Conservation (phyloP, 371 early-diverging fungal species). For the Mortierella sp. region DNA sequence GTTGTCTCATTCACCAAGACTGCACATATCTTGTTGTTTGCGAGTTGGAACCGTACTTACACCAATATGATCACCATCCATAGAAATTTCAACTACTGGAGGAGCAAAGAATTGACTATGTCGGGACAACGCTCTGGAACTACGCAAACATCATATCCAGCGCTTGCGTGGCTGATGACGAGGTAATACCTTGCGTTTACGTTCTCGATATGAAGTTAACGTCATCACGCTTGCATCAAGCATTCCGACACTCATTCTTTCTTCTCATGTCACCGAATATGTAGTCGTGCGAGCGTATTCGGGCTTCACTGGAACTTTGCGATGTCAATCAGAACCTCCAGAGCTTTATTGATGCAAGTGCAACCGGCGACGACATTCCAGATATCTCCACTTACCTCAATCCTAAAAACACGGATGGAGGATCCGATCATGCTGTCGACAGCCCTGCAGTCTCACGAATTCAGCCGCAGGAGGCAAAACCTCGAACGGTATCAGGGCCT, state of each 20-base stretch:
- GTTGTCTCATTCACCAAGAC: constrained; percentile 4
- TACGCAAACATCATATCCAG: constrained; percentile 89
- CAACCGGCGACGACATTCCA: constrained; percentile 78
- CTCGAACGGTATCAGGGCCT: constrained; percentile 62
- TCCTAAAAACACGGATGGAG: neutral
- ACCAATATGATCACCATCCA: neutral
- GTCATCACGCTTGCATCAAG: neutral
- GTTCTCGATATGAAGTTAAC: neutral
- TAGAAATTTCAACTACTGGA: constrained; percentile 89
- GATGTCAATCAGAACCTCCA: constrained; percentile 80
- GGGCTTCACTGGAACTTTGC: constrained; percentile 77
- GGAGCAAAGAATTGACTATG: constrained; percentile 89
- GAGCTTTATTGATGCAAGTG: constrained; percentile 75
- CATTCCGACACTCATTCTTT: neutral
- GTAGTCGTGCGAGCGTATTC: constrained; percentile 82
- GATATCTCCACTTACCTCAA: constrained; percentile 44
- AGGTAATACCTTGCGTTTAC: constrained; percentile 61
- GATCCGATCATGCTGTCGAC: neutral
- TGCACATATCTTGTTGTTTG: neutral
- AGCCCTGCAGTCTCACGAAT: neutral
- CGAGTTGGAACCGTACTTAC: too few species aligned
- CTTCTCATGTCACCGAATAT: neutral
- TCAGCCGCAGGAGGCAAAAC: constrained; percentile 34
- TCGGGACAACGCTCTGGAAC: constrained; percentile 84
- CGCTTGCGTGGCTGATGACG: constrained; percentile 89